A percentile compares a stretch with the other conserved stretches of the same genome.
phyloP scores from a whole-genome alignment of 1,139 yeast genomes.

The Suhomyces anneliseae region DNA sequence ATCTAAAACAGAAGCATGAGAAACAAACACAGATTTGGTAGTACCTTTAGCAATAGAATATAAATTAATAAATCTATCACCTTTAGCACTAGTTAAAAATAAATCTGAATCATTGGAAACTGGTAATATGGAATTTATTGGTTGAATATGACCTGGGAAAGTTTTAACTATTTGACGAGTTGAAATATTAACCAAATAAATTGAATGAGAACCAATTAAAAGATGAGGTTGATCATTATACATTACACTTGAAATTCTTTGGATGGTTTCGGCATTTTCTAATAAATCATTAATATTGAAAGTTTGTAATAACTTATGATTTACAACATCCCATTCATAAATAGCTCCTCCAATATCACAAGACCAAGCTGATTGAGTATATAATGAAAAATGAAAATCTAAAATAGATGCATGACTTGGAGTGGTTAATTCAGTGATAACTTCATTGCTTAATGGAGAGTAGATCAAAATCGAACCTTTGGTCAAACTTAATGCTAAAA shows the following conservation, averaged over 20 bases:
- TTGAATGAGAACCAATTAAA: conserved; percentile 64
- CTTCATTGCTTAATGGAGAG: conserved; percentile 63
- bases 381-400: conserved; percentile 48
- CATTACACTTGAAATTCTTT: conserved; percentile 35
- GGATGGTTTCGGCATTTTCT: conserved; percentile 36
- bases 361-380: conserved; percentile 55
- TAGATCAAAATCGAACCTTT: conserved; percentile 66
- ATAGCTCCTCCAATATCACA: conserved; percentile 63
- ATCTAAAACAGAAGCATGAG: conserved; percentile 57
- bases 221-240: conserved; percentile 45
- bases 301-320: conserved; percentile 40
- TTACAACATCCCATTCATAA: conserved; percentile 61
- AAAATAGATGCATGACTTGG: conserved; percentile 54
- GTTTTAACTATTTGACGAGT: conserved; percentile 41
- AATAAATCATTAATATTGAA: conserved; percentile 42
- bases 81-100: conserved; percentile 67
- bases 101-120: conserved; percentile 37
- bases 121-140: conserved; percentile 50
- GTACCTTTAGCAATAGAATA: conserved; percentile 50
- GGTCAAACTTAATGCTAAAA: conserved; percentile 65
- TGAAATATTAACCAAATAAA: conserved; percentile 49
- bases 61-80: conserved; percentile 77
- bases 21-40: conserved; percentile 57
- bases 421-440: conserved; percentile 51
- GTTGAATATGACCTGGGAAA: conserved; percentile 75